Evolutionary conservation across 495 filamentous ascomycete genomes (phyloP), one percentile per base, ranked within the genome.

Genomic region (Penicillium parvum): DNA sequence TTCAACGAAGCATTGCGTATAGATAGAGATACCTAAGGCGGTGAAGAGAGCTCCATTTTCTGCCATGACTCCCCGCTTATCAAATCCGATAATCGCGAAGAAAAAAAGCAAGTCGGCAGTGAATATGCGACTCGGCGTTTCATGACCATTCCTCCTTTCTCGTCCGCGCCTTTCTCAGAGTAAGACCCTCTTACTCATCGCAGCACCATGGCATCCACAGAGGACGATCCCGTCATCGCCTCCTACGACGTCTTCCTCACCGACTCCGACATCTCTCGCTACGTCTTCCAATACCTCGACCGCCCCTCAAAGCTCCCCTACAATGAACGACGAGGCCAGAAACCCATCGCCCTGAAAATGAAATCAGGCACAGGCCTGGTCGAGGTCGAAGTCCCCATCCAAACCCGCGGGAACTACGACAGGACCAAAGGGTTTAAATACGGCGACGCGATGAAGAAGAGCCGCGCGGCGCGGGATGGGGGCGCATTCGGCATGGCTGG

Each of bases 311-410:
- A 69, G 9, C 63, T 75, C 40, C 72, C 78, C 8, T 87, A 86
- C 64, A 75, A 77, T 25, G 72, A 69, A 14, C 52, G 58, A 1
- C 59, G 69, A 32, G 60, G 68, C 5, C 70, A 76, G 8, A 74
- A 78, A 40, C 86, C 86, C 0, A 48, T 73, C 2, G 69, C 71
- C 7, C 56, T 88, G 23, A 79, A 85, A 21, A 69, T 86, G 50
- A 91, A 91, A 60, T 75, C 77, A 0, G 62, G 73, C 21, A 72
- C 80, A 1, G 85, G 84, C 1, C 69, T 86, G 38, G 66, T 90
- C n/a, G 86, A 91, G 55, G 57, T 89, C 5, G 86, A 91, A 37
- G 71, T 88, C 7, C 81, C 84, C 1, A 68, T 90, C 35, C 74
- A 81, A 59, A 76, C 77, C 14, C 63, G 69, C 11, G 47, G 55